Base-by-base conservation (phyloP, 73 alveolate genomes). In the Durusdinium trenchii region DNA sequence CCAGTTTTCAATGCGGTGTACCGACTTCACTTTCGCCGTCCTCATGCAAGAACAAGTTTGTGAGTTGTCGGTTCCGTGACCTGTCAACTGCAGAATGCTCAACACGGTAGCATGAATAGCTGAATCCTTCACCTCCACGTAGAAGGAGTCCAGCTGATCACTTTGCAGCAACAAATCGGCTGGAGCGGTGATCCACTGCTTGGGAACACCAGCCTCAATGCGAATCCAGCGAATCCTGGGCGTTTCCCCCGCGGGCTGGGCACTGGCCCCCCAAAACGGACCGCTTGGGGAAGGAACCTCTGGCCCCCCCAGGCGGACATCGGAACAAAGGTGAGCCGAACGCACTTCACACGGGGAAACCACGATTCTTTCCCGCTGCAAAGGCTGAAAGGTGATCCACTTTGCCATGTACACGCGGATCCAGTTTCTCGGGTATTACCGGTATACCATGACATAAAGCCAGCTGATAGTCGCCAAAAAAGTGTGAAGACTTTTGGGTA, bases 1-100 rank as follows among this genome's bases (percentile, higher is more conserved):
- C 50, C 46, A 48, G 50, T 82, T 82, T 23, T 82, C 92, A 43
- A 82, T 82, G 32, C 71, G 92, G 48, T 82, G 71, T 35, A 82
- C 92, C 38, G 92, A 82, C 36, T n/a, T 46, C 73, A 82, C n/a
- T 12, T 14, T 23, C 12, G 92, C 92, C 48, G 73, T 47, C 48
- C 92, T 82, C 71, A 82, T 47, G 62, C 64, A 47, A 14, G 38
- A 43, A 35, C 92, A 82, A 35, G 52, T 48, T 18, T 5, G 6
- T 52, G 67, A 46, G 5, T 38, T 35, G 54, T 82, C 54, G 79
- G 79, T 52, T 0, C 79, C 79, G 28, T 82, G 92, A 82, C 92
- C 92, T 7, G 73, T 82, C 50, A 30, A 30, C 23, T 23, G 54
- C 16, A 82, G 92, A 82, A 82, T 82, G 73, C 12, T 35, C 12